A percentile compares a stretch with the other conserved stretches of the same genome.
These are phyloP conservation scores for Hanseniaspora lachancei DNA, from an alignment of 805 yeast species.

Conservation along the genomic window DNA sequence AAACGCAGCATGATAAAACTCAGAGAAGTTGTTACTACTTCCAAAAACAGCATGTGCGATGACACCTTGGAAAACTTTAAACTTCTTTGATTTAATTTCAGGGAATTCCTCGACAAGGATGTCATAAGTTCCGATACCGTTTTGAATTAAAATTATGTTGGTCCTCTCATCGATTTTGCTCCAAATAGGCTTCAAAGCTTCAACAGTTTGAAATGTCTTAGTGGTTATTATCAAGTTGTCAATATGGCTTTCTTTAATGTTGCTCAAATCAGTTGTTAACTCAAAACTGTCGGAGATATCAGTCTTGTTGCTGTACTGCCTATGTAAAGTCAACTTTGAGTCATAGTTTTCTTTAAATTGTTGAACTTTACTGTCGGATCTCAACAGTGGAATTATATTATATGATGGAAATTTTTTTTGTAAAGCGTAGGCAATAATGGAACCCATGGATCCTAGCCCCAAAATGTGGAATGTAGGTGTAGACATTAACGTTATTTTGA, in stretches of 20 bases:
- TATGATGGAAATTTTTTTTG: constrained; percentile 17
- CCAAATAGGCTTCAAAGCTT: constrained; percentile 46
- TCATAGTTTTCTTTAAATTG: constrained; percentile 18
- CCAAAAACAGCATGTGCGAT: constrained; percentile 74
- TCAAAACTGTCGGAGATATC: constrained; percentile 4
- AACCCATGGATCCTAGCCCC: constrained; percentile 29
- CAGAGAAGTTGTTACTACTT: constrained; percentile 27
- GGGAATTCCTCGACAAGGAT: constrained; percentile 44
- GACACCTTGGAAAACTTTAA: constrained; percentile 46
- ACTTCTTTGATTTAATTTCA: constrained; percentile 24
- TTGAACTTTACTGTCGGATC: constrained; percentile 21
- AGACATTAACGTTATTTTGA: neutral
- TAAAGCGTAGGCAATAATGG: constrained; percentile 23
- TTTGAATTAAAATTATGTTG: constrained; percentile 62
- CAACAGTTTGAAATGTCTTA: constrained; percentile 60
- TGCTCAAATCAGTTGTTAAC: constrained; percentile 19
- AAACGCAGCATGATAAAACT: constrained; percentile 54
- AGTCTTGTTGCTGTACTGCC: constrained; percentile 18
- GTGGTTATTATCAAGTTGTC: constrained; percentile 60
- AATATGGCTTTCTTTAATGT: constrained; percentile 26
- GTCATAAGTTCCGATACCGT: constrained; percentile 76
- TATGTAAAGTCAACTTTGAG: constrained; percentile 20
- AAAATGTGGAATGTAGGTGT: constrained; percentile 22
- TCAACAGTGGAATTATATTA: constrained; percentile 24
- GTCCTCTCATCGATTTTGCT: constrained; percentile 35